A percentile compares a stretch with the other conserved stretches of the same genome.
Evolutionary conservation across 495 filamentous ascomycete genomes (phyloP).

Genomic region (Saxophila tyrrhenica): DNA sequence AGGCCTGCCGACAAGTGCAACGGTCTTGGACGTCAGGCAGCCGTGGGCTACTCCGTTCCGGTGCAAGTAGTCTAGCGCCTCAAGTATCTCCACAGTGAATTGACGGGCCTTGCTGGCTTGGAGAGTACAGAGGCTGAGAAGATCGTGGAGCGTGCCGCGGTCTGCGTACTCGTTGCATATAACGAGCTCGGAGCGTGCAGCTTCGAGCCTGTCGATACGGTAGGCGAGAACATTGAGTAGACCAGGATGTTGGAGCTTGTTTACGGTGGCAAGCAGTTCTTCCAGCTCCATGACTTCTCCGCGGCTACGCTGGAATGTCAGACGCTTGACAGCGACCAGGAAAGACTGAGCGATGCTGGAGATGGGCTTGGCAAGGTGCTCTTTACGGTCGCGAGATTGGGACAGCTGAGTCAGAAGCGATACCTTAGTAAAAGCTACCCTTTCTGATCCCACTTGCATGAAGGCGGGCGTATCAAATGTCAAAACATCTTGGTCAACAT

Average conservation of each 20-base stretch:
- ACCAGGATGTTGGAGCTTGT: conserved; percentile 63
- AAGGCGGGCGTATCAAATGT: conserved; percentile 12
- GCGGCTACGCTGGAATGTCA: background rate
- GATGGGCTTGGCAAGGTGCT: conserved; percentile 1
- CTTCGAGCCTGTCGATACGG: conserved; percentile 45
- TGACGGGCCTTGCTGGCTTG: conserved; percentile 60
- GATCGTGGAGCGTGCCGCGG: conserved; percentile 70
- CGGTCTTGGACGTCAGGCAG: conserved; percentile 61
- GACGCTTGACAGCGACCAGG: conserved; percentile 10
- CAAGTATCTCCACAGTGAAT: conserved; percentile 84
- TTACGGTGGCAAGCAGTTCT: conserved; percentile 56
- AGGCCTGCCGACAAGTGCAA: conserved; percentile 25
- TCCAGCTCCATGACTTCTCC: conserved; percentile 52
- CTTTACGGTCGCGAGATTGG: background rate
- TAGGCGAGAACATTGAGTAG: conserved; percentile 69
- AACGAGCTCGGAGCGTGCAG: conserved; percentile 59
- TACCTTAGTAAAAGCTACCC: conserved; percentile 1
- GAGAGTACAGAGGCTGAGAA: conserved; percentile 65
- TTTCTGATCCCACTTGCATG: background rate
- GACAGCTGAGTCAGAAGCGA: background rate
- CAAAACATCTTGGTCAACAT: conserved; percentile 1
- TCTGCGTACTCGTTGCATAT: conserved; percentile 67
- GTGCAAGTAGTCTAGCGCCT: conserved; percentile 79
- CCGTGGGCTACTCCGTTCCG: conserved; percentile 70
- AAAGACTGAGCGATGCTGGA: background rate